These are phyloP conservation scores for Botrytis pseudocinerea DNA, from an alignment of 2,329 filamentous ascomycete genomes.

Conservation along the genomic window DNA sequence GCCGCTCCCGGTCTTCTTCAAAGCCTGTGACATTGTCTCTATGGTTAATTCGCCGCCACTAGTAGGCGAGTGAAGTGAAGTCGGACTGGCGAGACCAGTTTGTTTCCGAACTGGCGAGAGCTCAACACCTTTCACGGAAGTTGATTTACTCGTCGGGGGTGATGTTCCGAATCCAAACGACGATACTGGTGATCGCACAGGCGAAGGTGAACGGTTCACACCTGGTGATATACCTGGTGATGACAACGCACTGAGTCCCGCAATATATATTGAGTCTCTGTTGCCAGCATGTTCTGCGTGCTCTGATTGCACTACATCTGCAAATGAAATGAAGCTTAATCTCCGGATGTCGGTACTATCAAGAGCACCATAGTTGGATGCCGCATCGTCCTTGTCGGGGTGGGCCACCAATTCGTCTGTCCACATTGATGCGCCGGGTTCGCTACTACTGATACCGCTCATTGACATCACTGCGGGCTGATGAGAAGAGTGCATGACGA, in stretches of 20 bases:
- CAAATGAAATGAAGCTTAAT: constrained; percentile 93
- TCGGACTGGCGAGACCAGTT: constrained; percentile 61
- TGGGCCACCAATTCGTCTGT: constrained; percentile 52
- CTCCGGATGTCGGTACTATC: constrained; percentile 78
- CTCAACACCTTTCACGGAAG: constrained; percentile 73
- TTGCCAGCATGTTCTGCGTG: constrained; percentile 64
- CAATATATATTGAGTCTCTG: constrained; percentile 69
- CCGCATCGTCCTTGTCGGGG: constrained; percentile 58
- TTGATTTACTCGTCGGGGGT: constrained; percentile 73
- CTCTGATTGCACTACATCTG: constrained; percentile 87
- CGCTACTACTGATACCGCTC: constrained; percentile 49
- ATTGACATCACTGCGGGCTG: constrained; percentile 74
- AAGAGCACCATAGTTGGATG: constrained; percentile 74
- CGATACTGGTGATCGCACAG: constrained; percentile 75
- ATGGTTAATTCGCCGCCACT: constrained; percentile 74
- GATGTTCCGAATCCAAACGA: constrained; percentile 69
- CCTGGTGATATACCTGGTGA: constrained; percentile 41
- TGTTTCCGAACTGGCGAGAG: constrained; percentile 57
- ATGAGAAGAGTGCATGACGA: constrained; percentile 82
- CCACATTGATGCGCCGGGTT: constrained; percentile 40
- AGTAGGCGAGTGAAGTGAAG: constrained; percentile 54
- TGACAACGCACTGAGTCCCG: constrained; percentile 63
- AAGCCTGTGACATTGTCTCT: constrained; percentile 90
- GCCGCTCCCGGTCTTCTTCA: constrained; percentile 80
- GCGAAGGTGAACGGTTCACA: constrained; percentile 72